Evolutionary conservation across 352 stramenopile species (phyloP), one percentile per base, ranked within the genome.

Genomic region (Phytophthora sojae): DNA sequence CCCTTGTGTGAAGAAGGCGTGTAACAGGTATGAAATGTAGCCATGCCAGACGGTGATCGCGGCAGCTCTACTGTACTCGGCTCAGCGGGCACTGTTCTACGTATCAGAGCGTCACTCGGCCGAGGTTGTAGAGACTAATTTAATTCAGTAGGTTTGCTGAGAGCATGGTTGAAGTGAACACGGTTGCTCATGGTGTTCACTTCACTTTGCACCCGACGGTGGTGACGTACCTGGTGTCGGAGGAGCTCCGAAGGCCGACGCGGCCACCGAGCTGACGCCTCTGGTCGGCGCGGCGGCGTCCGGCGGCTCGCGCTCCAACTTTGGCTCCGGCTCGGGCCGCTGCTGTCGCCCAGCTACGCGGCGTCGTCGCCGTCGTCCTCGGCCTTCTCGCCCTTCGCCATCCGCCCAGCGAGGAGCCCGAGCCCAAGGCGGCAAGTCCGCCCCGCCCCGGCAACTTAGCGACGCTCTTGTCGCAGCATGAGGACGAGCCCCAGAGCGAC

Each of bases 181-280:
- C n/a, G n/a, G n/a, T n/a, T n/a, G n/a, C n/a, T n/a, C n/a, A n/a
- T n/a, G n/a, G n/a, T n/a, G n/a, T n/a, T n/a, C n/a, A n/a, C n/a
- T n/a, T n/a, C n/a, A n/a, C n/a, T n/a, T n/a, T n/a, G n/a, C n/a
- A n/a, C n/a, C n/a, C n/a, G n/a, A n/a, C n/a, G n/a, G n/a, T n/a
- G n/a, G n/a, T n/a, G n/a, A n/a, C n/a, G n/a, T n/a, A n/a, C n/a
- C n/a, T n/a, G n/a, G n/a, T n/a, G n/a, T n/a, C n/a, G n/a, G n/a
- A n/a, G n/a, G n/a, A 61, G 15, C 69, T 56, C 57, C 65, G 4
- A 70, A 61, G 19, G 56, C 26, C 14, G 65, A 69, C n/a, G 60
- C 69, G 21, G 68, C 65, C 29, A 91, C 74, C 0, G 85, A 92
- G 63, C 75, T 83, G 45, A 92, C 85, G 56, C 85, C 85, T 69